A percentile compares a stretch with the other conserved stretches of the same genome.
These are phyloP conservation scores for Neofusicoccum ribis DNA, from an alignment of 2,329 filamentous ascomycete species.

Conservation along the genomic window DNA sequence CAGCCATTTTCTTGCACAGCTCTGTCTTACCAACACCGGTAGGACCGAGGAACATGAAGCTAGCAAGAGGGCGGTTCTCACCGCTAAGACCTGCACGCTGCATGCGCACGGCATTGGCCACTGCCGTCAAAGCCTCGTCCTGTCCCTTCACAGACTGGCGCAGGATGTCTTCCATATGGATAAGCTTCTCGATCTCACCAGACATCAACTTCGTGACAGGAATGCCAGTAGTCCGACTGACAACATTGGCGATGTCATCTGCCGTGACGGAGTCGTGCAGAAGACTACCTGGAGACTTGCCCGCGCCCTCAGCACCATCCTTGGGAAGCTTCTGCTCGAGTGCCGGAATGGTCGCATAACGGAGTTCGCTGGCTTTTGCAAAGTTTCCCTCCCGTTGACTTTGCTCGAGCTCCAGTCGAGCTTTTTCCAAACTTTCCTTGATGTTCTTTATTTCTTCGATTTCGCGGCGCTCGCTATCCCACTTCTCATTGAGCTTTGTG, in stretches of 20 bases:
- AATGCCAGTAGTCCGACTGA: conserved; percentile 88
- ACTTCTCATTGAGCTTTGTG: conserved; percentile 72
- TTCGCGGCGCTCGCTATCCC: conserved; percentile 86
- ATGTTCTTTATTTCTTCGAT: conserved; percentile 84
- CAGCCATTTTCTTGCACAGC: conserved; percentile 91
- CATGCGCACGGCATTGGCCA: conserved; percentile 89
- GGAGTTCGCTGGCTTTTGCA: conserved; percentile 82
- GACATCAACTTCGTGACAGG: conserved; percentile 89
- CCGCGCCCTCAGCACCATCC: conserved; percentile 60
- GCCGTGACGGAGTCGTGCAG: conserved; percentile 94
- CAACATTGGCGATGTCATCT: conserved; percentile 91
- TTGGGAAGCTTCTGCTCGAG: conserved; percentile 78
- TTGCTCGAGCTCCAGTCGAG: conserved; percentile 80
- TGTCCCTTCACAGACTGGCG: conserved; percentile 84
- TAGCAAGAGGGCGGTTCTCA: conserved; percentile 87
- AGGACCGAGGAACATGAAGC: conserved; percentile 96
- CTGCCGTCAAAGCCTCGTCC: conserved; percentile 87
- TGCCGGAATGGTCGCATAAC: conserved; percentile 82
- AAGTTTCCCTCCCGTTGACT: conserved; percentile 89
- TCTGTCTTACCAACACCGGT: conserved; percentile 98
- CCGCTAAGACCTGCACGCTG: conserved; percentile 89
- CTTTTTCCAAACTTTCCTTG: conserved; percentile 85
- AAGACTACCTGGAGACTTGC: conserved; percentile 54
- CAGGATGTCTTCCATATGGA: conserved; percentile 92
- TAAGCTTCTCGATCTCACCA: conserved; percentile 89